Evolutionary conservation across 495 filamentous ascomycete species (phyloP).

Genomic region (Podospora fimiseda): DNA sequence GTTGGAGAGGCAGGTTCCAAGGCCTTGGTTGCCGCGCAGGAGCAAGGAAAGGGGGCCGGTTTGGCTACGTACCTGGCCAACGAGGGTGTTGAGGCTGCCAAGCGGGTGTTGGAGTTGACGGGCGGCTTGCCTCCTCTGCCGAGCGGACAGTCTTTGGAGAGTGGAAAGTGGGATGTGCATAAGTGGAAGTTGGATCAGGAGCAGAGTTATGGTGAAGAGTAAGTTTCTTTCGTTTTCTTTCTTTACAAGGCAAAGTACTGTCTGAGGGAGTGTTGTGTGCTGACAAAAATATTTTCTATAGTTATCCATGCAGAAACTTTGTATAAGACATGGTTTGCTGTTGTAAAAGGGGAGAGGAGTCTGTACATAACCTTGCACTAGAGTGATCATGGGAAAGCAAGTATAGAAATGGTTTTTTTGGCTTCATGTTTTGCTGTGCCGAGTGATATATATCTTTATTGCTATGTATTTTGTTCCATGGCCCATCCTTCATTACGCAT

Average conservation of each 20-base stretch:
- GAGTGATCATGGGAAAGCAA: constrained; percentile 3
- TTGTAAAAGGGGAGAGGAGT: background rate
- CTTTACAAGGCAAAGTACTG: too few species aligned
- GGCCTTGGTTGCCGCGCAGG: constrained; percentile 71
- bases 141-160: constrained; percentile 49
- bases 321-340: constrained; percentile 11
- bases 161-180: constrained; percentile 44
- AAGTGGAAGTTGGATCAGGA: constrained; percentile 51
- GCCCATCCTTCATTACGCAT: background rate
- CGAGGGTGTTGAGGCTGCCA: constrained; percentile 49
- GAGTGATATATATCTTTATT: too few species aligned
- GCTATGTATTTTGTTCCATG: too few species aligned
- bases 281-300: constrained; percentile 16
- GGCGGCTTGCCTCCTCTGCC: constrained; percentile 76
- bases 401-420: too few species aligned
- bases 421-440: too few species aligned
- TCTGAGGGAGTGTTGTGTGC: constrained; percentile 8
- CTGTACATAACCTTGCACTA: constrained; percentile 9
- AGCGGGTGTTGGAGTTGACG: constrained; percentile 58
- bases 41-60: constrained; percentile 63
- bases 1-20: constrained; percentile 78
- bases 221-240: constrained; percentile 28
- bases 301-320: constrained; percentile 36
- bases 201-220: constrained; percentile 52
- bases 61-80: constrained; percentile 68